Percentiles rank a stretch among this genome's conserved stretches.
These are phyloP conservation scores for Metschnikowia lunata DNA, from an alignment of 805 yeast genomes.

Conservation along the genomic window DNA sequence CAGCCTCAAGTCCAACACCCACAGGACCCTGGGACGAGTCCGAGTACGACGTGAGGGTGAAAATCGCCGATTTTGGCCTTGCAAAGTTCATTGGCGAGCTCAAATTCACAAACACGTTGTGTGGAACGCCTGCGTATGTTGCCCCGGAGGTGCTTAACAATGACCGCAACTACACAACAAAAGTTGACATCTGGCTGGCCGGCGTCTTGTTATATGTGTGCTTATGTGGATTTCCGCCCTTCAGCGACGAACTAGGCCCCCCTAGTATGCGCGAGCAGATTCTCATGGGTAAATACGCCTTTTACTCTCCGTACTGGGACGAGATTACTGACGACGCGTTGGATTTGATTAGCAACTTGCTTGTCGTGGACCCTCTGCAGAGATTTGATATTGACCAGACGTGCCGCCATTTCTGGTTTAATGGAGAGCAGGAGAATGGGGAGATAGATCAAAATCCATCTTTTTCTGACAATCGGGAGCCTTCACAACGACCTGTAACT, in stretches of 20 bases:
- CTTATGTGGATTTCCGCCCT: constrained; percentile 81
- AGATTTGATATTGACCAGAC: constrained; percentile 41
- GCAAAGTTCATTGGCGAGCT: constrained; percentile 67
- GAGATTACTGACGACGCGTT: constrained; percentile 58
- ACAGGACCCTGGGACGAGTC: constrained; percentile 57
- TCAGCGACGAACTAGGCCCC: constrained; percentile 77
- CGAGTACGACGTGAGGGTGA: constrained; percentile 61
- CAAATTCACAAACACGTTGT: constrained; percentile 69
- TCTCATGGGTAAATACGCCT: constrained; percentile 60
- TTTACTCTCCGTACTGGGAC: constrained; percentile 80
- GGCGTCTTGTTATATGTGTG: constrained; percentile 78
- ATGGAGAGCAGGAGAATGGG: not conserved
- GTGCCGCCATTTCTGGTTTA: constrained; percentile 44
- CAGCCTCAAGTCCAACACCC: constrained; percentile 21
- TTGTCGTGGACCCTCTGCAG: constrained; percentile 49
- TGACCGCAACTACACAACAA: constrained; percentile 56
- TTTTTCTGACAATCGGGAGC: not conserved
- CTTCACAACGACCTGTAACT: constrained; percentile 2
- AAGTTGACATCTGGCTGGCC: constrained; percentile 78
- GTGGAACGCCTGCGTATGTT: constrained; percentile 86
- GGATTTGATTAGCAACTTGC: constrained; percentile 58
- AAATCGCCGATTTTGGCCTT: constrained; percentile 80
- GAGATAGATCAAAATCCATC: not conserved
- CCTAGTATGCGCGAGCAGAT: constrained; percentile 77
- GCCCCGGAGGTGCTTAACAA: constrained; percentile 74